Evolutionary conservation across 2,329 filamentous ascomycete genomes (phyloP), one percentile per base, ranked within the genome.

Genomic region (Colletotrichum plurivorum): DNA sequence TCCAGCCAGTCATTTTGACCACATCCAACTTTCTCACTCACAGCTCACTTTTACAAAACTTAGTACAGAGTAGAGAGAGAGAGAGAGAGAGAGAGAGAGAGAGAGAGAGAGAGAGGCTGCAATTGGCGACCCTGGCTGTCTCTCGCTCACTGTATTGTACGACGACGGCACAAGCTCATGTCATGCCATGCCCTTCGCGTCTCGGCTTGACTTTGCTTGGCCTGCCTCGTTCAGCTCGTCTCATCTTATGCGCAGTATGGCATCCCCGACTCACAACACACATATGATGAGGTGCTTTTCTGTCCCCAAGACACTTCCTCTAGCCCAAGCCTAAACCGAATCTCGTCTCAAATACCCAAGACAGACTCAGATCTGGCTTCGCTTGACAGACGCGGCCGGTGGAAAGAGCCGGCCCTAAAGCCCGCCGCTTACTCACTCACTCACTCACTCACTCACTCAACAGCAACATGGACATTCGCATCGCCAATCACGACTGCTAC

Each of bases 271-370:
- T 36, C 9, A 36, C 31, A 43, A 36, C 56, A 46, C 27, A 13
- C 25, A 18, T 31, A 16, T 15, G 25, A 58, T 22, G 56, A 58
- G 45, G 56, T 58, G 56, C 56, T 18, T 58, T 46, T 48, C 36
- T 43, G 55, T 22, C 6, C 25, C 27, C 25, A 15, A 49, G 56
- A 49, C 56, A 48, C 25, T n/a, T 22, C 16, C 7, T n/a, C 39
- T 9, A 46, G 36, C 25, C 27, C 31, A 31, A 45, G 25, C 36
- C 54, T 10, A 10, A 9, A 31, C 27, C 27, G 27, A 57, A 57
- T 57, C 56, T 58, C 56, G 49, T 57, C 56, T 58, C 56, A 58
- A 58, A 58, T 58, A 58, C 25, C n/a, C 56, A 58, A 58, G 56
- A 58, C 56, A 58, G 55, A 58, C 55, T 58, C 41, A 57, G 54